These are phyloP conservation scores for Pezicula radicicola DNA, from an alignment of 2,329 filamentous ascomycete species.

Conservation along the genomic window DNA sequence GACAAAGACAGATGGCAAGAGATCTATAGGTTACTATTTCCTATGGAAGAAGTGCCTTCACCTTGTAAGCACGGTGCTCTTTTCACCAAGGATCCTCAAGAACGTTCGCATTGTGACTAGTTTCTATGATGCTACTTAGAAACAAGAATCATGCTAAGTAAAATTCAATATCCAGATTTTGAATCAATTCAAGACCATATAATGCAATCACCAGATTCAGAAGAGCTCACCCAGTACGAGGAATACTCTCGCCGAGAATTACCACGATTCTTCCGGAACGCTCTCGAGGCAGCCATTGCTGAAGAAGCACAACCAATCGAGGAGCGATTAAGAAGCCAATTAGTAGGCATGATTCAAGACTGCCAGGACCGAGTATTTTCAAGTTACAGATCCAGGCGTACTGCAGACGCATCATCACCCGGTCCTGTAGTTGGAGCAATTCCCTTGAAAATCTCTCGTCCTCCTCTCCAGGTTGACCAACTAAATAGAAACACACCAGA, in stretches of 20 bases:
- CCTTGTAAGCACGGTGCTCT: conserved; percentile 4
- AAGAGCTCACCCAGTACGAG: conserved; percentile 1
- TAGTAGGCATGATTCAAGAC: not conserved
- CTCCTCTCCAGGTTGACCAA: too few relatives aligned
- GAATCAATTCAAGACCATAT: conserved; percentile 1
- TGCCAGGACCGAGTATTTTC: not conserved
- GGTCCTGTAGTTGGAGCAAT: too few relatives aligned
- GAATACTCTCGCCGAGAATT: conserved; percentile 2
- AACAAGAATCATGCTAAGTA: not conserved
- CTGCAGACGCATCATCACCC: too few relatives aligned
- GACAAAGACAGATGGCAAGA: conserved; percentile 12
- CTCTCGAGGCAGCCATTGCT: not conserved
- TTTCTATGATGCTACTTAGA: not conserved
- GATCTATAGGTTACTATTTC: conserved; percentile 11
- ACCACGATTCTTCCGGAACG: not conserved
- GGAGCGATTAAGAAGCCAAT: not conserved
- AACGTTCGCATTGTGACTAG: not conserved
- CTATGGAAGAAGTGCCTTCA: not conserved
- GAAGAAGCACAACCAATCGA: not conserved
- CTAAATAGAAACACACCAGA: too few relatives aligned
- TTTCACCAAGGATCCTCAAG: not conserved
- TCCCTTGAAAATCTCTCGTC: too few relatives aligned
- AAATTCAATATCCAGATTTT: not conserved
- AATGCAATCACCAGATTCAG: not conserved
- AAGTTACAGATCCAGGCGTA: too few relatives aligned